Percentiles rank a stretch among this genome's conserved stretches.
These are phyloP conservation scores for Cucurbita moschata DNA, from an alignment of 306 rosid genomes.

Conservation along the genomic window DNA sequence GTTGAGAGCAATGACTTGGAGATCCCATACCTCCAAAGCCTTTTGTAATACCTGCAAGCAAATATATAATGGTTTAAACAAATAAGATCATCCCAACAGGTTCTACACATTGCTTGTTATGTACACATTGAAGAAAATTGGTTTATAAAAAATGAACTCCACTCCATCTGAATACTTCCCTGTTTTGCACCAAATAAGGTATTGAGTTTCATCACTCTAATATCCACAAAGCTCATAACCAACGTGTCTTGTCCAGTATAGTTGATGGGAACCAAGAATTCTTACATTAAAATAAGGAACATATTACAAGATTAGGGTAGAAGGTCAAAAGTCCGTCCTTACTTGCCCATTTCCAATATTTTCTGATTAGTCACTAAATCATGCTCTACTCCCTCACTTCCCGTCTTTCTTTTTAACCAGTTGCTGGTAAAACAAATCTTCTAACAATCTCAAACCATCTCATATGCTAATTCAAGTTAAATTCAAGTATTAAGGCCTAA, in stretches of 20 bases:
- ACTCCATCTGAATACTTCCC: background rate
- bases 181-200: background rate
- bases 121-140: background rate
- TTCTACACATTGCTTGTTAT: background rate
- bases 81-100: background rate
- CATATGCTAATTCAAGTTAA: background rate
- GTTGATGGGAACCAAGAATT: background rate
- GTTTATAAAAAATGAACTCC: background rate
- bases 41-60: conserved; percentile 74
- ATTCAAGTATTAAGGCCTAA: background rate
- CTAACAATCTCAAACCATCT: background rate
- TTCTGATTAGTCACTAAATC: background rate
- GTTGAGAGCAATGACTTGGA: conserved; percentile 92
- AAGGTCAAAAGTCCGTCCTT: background rate
- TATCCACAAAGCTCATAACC: background rate
- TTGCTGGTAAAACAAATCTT: background rate
- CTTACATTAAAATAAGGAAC: background rate
- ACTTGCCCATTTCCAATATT: background rate
- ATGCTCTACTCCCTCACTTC: background rate
- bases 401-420: background rate
- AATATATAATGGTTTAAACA: background rate
- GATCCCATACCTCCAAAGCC: conserved; percentile 97
- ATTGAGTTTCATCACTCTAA: background rate
- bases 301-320: background rate
- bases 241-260: background rate